phyloP scores from a whole-genome alignment of 768 basidiomycete genomes.

The Auricularia sp. region DNA sequence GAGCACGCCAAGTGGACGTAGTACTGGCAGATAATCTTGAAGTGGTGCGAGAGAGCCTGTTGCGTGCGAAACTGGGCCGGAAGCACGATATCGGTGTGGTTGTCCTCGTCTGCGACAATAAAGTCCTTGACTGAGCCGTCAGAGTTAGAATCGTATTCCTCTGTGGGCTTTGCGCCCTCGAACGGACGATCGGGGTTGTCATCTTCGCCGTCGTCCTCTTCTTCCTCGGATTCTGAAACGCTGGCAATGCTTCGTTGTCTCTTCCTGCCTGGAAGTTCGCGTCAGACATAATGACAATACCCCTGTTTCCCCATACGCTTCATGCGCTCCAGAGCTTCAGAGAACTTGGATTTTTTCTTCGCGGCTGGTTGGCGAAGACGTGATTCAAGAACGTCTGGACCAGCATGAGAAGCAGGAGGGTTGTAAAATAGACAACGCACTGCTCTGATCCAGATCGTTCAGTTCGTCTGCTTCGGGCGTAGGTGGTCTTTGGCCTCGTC shows the following conservation, averaged over 20 bases:
- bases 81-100: conserved; percentile 33
- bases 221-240: conserved; percentile 5
- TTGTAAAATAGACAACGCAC: background rate
- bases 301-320: conserved; percentile 27
- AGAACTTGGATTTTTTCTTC: conserved; percentile 44
- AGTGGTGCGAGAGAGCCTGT: conserved; percentile 67
- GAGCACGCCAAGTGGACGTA: conserved; percentile 73
- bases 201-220: conserved; percentile 18
- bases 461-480: background rate
- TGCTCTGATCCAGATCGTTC: background rate
- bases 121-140: conserved; percentile 28
- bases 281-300: too few species aligned
- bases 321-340: conserved; percentile 29
- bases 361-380: conserved; percentile 56
- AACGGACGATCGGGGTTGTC: conserved; percentile 7
- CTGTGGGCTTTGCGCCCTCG: background rate
- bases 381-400: conserved; percentile 48
- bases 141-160: conserved; percentile 12
- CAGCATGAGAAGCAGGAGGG: too few species aligned
- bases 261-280: background rate
- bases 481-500: background rate
- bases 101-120: conserved; percentile 53
- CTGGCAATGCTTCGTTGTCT: conserved; percentile 13
- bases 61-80: conserved; percentile 76
- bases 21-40: conserved; percentile 82